phyloP scores from a whole-genome alignment of 2,329 filamentous ascomycete species.

The Leptographium flavum region DNA sequence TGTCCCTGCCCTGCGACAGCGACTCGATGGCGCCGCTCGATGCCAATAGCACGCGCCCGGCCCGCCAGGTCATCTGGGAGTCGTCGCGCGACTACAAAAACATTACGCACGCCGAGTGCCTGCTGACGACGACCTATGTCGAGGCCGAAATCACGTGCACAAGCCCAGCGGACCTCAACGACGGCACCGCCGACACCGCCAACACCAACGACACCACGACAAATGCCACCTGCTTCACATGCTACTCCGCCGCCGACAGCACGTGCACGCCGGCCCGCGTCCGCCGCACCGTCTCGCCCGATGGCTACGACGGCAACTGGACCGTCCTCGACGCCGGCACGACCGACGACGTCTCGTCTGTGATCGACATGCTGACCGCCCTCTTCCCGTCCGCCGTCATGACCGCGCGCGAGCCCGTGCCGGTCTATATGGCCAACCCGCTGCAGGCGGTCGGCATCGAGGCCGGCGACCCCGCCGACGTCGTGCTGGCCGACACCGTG shows the following conservation, averaged over 20 bases:
- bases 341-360: too few species aligned
- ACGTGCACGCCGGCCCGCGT: slow-evolving; percentile 2
- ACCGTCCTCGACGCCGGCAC: too few species aligned
- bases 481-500: not conserved
- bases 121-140: too few species aligned
- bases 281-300: slow-evolving; percentile 3
- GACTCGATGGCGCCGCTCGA: too few species aligned
- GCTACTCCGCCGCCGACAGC: not conserved
- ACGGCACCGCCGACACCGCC: not conserved
- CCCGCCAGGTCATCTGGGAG: slow-evolving; percentile 5
- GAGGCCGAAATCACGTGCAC: too few species aligned
- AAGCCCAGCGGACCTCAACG: not conserved
- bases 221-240: too few species aligned
- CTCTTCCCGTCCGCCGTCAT: not conserved
- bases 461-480: not conserved
- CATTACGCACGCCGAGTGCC: slow-evolving; percentile 1
- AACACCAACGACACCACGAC: not conserved
- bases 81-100: slow-evolving; percentile 1
- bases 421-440: slow-evolving; percentile 4
- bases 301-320: too few species aligned
- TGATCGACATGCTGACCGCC: not conserved
- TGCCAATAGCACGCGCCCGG: not conserved
- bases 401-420: not conserved
- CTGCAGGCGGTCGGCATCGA: not conserved
- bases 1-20: not conserved